Conservation (phyloP, 1,284 basidiomycete species). For the Apiotrichum veenhuisii region DNA sequence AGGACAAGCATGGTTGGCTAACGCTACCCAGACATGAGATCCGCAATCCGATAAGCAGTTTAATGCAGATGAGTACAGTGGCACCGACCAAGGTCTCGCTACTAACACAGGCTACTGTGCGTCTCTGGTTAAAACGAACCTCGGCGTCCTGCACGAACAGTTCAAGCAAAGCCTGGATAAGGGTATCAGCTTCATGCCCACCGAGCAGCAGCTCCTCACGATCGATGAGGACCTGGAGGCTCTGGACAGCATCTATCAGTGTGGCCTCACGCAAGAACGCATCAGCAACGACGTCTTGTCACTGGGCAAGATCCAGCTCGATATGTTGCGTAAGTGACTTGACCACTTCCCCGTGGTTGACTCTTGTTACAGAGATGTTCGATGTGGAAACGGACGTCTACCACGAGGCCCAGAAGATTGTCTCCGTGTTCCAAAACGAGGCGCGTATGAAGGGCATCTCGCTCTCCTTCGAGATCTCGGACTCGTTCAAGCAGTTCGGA, state of each 20-base stretch:
- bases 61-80: constrained; percentile 20
- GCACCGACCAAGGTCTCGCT: background rate
- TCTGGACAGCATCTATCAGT: constrained; percentile 39
- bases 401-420: constrained; percentile 43
- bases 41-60: constrained; percentile 22
- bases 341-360: background rate
- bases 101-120: constrained; percentile 30
- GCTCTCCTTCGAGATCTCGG: constrained; percentile 30
- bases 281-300: constrained; percentile 51
- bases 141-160: constrained; percentile 34
- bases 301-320: constrained; percentile 49
- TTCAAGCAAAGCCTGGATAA: constrained; percentile 14
- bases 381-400: constrained; percentile 46
- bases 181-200: constrained; percentile 1
- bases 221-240: constrained; percentile 42
- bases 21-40: constrained; percentile 32
- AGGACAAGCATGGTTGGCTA: background rate
- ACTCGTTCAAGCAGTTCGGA: constrained; percentile 14
- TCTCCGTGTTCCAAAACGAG: constrained; percentile 41
- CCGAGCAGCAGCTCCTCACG: constrained; percentile 25
- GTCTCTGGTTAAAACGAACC: constrained; percentile 41
- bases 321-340: constrained; percentile 24
- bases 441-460: constrained; percentile 41
- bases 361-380: constrained; percentile 17
- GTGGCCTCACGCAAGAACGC: constrained; percentile 50